Base-by-base conservation (phyloP, 2,329 filamentous ascomycete genomes). In the Neofusicoccum kwambonambiense region DNA sequence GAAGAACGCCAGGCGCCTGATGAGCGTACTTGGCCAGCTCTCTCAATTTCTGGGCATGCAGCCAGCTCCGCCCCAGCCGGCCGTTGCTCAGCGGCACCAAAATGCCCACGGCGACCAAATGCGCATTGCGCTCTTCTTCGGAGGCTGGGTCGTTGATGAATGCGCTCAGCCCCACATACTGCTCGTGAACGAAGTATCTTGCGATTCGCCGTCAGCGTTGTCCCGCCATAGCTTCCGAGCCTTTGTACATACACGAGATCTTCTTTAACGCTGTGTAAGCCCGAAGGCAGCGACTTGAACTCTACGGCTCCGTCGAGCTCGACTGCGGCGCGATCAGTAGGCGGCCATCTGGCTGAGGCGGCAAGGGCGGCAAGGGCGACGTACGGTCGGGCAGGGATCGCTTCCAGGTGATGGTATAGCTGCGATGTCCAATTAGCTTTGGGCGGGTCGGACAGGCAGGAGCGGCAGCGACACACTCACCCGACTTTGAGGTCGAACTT, bases 281-380 rank as follows among this genome's bases (percentile, higher is more conserved):
- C 95, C 0, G 94, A 98, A 2, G 95, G 95, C 52, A 99, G 84
- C 67, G 92, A 96, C 79, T 97, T 98, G 85, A 93, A 99, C 79
- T 99, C 95, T 72, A 97, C 92, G 27, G 90, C 88, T 64, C 92
- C 92, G 70, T 96, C 91, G 56, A 98, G 85, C 52, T 83, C 77
- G 45, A 87, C 83, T 85, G 54, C 17, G 52, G 39, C 44, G 34
- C 42, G 47, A 64, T 64, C 35, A 64, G 62, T 39, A 31, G 27
- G 54, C 8, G 15, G 22, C 17, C 39, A 17, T n/a, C 27, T n/a
- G 35, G 45, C 11, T 15, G 5, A n/a, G 49, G 34, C 39, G 19
- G 63, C 17, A 15, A 49, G 27, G 13, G 13, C 37, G 37, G 63
- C 17, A 15, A 49, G 27, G 13, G 13, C 37, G 37, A 74, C 77